These are phyloP conservation scores for Epichloe sp. DNA, from an alignment of 2,329 filamentous ascomycete genomes.

Conservation along the genomic window DNA sequence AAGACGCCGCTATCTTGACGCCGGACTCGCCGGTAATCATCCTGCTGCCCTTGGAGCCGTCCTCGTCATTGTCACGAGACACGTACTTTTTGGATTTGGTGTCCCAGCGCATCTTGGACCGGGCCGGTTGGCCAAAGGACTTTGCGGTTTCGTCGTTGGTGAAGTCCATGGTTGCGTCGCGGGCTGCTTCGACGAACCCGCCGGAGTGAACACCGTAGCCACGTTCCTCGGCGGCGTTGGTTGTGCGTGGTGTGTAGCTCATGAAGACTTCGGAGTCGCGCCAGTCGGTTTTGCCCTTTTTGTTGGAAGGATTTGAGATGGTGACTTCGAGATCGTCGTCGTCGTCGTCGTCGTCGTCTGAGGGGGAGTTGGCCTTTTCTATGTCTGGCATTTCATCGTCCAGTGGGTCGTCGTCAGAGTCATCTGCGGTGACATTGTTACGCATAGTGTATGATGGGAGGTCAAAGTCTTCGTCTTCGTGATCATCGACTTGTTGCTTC, in stretches of 20 bases:
- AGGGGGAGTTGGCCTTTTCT: not conserved
- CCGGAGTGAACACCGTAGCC: conserved; percentile 89
- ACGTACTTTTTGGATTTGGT: conserved; percentile 96
- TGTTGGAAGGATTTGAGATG: conserved; percentile 44
- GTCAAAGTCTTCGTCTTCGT: conserved; percentile 17
- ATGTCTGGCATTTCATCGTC: conserved; percentile 7
- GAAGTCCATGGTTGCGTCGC: conserved; percentile 82
- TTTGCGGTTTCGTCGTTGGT: conserved; percentile 75
- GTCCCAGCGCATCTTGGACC: conserved; percentile 81
- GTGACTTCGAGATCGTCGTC: conserved; percentile 59
- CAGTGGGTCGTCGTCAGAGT: conserved; percentile 9
- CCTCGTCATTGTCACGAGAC: conserved; percentile 79
- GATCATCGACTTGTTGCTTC: conserved; percentile 24
- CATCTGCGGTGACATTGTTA: conserved; percentile 10
- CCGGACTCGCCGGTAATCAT: conserved; percentile 84
- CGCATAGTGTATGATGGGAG: conserved; percentile 5
- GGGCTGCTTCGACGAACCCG: conserved; percentile 76
- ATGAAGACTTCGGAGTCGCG: conserved; percentile 89
- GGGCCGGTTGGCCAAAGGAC: conserved; percentile 64
- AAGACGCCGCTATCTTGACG: conserved; percentile 88
- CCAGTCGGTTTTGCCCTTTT: conserved; percentile 49
- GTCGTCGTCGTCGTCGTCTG: conserved; percentile 33
- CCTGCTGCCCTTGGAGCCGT: conserved; percentile 60
- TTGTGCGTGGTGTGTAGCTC: conserved; percentile 76
- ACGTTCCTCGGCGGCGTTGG: conserved; percentile 75